These are phyloP conservation scores for Cercospora sesami DNA, from an alignment of 2,329 filamentous ascomycete genomes.

Conservation along the genomic window DNA sequence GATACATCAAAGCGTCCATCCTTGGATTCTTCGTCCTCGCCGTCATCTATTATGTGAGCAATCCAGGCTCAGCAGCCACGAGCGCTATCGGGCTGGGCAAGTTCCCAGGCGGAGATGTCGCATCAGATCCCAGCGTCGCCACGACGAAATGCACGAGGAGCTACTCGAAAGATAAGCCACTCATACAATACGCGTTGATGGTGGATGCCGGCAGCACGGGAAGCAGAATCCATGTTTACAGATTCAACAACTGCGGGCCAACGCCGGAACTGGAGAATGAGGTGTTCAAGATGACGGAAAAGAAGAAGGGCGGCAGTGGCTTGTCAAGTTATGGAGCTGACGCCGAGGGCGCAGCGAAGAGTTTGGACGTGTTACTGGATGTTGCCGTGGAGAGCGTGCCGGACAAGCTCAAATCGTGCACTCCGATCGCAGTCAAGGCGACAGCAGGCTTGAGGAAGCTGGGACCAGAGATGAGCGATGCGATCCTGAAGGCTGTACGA, in stretches of 20 bases:
- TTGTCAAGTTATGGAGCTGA: conserved; percentile 86
- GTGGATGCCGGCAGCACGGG: conserved; percentile 97
- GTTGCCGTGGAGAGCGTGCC: conserved; percentile 83
- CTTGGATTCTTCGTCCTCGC: conserved; percentile 60
- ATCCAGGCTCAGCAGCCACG: conserved; percentile 30
- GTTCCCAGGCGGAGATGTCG: conserved; percentile 44
- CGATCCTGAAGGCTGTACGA: conserved; percentile 83
- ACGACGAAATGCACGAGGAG: conserved; percentile 79
- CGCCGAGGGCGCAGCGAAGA: conserved; percentile 83
- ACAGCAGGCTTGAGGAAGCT: conserved; percentile 90
- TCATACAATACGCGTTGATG: conserved; percentile 98
- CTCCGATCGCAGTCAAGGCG: conserved; percentile 94
- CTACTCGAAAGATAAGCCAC: conserved; percentile 81
- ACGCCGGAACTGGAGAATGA: conserved; percentile 94
- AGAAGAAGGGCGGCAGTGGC: conserved; percentile 73
- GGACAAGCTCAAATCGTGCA: conserved; percentile 85
- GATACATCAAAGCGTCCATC: conserved; percentile 63
- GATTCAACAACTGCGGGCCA: conserved; percentile 96
- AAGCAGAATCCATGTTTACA: conserved; percentile 96
- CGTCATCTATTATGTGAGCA: conserved; percentile 58
- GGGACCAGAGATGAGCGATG: conserved; percentile 74
- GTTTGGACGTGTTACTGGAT: conserved; percentile 82
- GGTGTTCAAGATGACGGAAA: conserved; percentile 89
- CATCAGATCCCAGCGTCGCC: conserved; percentile 60
- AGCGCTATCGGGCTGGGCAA: conserved; percentile 26